These are phyloP conservation scores for Auriscalpium orientale DNA, from an alignment of 768 basidiomycete species.

Conservation along the genomic window DNA sequence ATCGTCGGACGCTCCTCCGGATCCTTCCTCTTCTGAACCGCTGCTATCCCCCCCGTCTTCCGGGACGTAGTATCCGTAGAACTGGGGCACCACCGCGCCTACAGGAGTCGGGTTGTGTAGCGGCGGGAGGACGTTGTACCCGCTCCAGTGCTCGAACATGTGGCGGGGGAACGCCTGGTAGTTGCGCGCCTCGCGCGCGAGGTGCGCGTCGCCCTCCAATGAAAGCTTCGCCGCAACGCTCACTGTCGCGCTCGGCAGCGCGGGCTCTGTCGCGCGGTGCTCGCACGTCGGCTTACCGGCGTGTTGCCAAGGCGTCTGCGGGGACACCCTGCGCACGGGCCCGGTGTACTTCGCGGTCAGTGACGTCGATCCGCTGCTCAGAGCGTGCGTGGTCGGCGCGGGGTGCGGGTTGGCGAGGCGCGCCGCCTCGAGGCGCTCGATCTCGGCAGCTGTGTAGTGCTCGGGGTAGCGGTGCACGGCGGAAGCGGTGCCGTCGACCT, in stretches of 20 bases:
- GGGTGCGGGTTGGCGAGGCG: not conserved
- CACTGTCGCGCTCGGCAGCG: not conserved
- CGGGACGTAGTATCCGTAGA: slow-evolving; percentile 49
- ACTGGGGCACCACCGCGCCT: slow-evolving; percentile 49
- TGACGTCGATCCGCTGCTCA: not conserved
- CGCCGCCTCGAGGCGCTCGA: not conserved
- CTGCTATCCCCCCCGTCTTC: slow-evolving; percentile 2
- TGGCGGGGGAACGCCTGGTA: slow-evolving; percentile 38
- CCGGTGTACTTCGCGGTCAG: not conserved
- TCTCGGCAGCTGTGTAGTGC: not conserved
- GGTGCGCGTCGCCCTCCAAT: slow-evolving; percentile 13
- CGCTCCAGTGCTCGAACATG: slow-evolving; percentile 43
- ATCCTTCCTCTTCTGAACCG: too few species aligned
- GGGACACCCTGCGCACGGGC: not conserved
- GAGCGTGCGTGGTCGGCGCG: not conserved
- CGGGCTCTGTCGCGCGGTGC: not conserved
- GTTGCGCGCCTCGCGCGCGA: slow-evolving; percentile 31
- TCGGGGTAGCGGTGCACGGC: not conserved
- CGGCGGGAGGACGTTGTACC: slow-evolving; percentile 37
- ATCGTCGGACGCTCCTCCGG: too few species aligned
- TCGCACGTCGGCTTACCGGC: slow-evolving; percentile 14
- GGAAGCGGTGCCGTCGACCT: not conserved
- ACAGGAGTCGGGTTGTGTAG: slow-evolving; percentile 40
- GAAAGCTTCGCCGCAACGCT: slow-evolving; percentile 22
- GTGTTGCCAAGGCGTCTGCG: not conserved